Base-by-base conservation (phyloP, 2,329 filamentous ascomycete species). In the Monosporascus sp. region DNA sequence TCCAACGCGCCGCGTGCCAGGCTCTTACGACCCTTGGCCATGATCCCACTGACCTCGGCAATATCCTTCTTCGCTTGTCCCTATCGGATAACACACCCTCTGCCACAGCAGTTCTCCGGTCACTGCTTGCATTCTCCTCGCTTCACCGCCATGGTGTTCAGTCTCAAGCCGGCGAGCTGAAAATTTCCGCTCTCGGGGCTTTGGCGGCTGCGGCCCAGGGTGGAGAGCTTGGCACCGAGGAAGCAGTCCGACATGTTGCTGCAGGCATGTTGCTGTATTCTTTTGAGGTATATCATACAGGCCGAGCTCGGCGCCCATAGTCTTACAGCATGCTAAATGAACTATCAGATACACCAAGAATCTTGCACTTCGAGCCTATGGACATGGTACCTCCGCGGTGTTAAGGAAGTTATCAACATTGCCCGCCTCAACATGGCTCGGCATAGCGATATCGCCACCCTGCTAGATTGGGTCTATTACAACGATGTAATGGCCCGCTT, bases 381-480 rank as follows among this genome's bases (percentile, higher is more conserved):
- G 66, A 44, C 63, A 9, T 59, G 56, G 49, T 65, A 69, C 47
- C 53, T 66, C 15, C 46, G 53, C 22, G 65, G 65, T 11, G 64
- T 60, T 1, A 24, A 24, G 22, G 22, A 24, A 24, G 22, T 24
- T 24, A 24, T 24, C 22, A 24, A 24, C 22, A 24, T 24, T 24
- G 22, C 55, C 18, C 43, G 37, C 5, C 53, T 63, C 3, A 37
- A 15, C 17, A 56, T 3, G 48, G 55, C 14, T 51, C n/a, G 11
- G 17, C 24, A 58, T 7, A 40, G 50, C 2, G 53, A 60, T 4
- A 46, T 58, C 11, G 43, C 49, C 2, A 38, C 50, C 11, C 43
- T 68, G 7, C 52, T 67, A 8, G 62, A 65, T 37, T 68, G 67
- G 66, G 58, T 63, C 14, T 64, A 63, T 45, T 67, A 67, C 41